Evolutionary conservation across 768 basidiomycete species (phyloP), one percentile per base, ranked within the genome.

Genomic region (Dentipellis fragilis): DNA sequence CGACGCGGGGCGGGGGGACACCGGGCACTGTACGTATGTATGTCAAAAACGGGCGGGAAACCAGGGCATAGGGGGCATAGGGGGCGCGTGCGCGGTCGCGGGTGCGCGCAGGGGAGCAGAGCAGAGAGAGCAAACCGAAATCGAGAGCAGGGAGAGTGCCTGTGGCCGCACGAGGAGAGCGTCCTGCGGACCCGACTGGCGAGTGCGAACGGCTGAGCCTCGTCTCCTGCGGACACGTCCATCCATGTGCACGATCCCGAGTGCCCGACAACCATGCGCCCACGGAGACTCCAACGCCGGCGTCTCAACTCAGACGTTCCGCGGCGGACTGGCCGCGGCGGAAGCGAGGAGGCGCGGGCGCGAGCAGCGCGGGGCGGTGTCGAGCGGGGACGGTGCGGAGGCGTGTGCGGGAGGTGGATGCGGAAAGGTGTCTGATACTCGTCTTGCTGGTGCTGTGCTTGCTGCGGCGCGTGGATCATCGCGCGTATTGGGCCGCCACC

Each of bases 311-410:
- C 58, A 48, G 54, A 47, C 54, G 55, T 57, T 56, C n/a, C 52
- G 60, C 47, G 56, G n/a, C 56, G 59, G 34, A 60, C 61, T 62
- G 51, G 61, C 56, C 61, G 55, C 59, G 56, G 52, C 36, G 57
- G 58, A 60, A 59, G 40, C 59, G 59, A 62, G 61, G 60, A 57
- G 46, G 37, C 47, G 51, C 56, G 29, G 46, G 29, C 29, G 29
- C 29, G 29, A 29, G 29, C 29, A 29, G 29, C 29, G 29, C 29
- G 29, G 29, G 29, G 29, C 29, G 29, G 29, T 29, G 29, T 29
- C 29, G 29, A 29, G 29, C 29, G 29, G 29, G 29, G 29, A 29
- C 29, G 29, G 29, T 29, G 52, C 55, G 17, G 10, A 22, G 51
- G 38, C 22, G 48, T 45, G 36, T 8, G 52, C 56, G 19, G 29